Evolutionary conservation across 2,329 filamentous ascomycete species (phyloP).

Genomic region (Claviceps pazoutovae): DNA sequence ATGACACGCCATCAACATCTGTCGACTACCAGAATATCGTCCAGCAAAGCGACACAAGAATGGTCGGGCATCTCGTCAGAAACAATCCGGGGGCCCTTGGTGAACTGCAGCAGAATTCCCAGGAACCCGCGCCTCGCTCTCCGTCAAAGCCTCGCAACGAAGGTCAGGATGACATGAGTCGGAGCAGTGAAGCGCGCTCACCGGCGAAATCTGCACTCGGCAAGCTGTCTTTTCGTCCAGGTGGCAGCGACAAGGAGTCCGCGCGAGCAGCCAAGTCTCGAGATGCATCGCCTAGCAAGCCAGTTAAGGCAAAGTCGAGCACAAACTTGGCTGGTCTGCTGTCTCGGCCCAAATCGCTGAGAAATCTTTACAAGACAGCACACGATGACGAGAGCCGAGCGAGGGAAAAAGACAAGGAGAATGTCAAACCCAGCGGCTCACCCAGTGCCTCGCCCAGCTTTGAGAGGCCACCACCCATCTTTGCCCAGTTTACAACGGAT

Average conservation of each 20-base stretch:
- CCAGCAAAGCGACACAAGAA: constrained; percentile 10
- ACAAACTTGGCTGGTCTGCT: constrained; percentile 70
- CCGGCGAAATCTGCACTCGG: constrained; percentile 17
- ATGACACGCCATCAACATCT: neutral
- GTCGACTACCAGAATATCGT: neutral
- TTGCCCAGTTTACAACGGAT: constrained; percentile 51
- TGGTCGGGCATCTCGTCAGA: constrained; percentile 21
- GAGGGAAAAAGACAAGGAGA: constrained; percentile 74
- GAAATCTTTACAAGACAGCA: constrained; percentile 43
- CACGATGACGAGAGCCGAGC: constrained; percentile 36
- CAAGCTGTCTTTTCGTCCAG: constrained; percentile 30
- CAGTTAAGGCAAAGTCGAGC: constrained; percentile 69
- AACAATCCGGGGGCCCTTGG: constrained; percentile 33
- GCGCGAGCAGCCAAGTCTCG: constrained; percentile 22
- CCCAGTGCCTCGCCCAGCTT: constrained; percentile 20
- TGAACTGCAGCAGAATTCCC: constrained; percentile 44
- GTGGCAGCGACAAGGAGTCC: constrained; percentile 22
- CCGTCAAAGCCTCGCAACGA: constrained; percentile 25
- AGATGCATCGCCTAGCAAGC: constrained; percentile 43
- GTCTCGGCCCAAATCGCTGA: constrained; percentile 59
- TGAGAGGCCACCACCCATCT: constrained; percentile 53
- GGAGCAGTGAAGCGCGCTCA: neutral
- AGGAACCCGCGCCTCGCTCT: constrained; percentile 25
- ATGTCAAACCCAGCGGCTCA: constrained; percentile 43
- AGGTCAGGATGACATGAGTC: constrained; percentile 13